Percentiles rank a stretch among this genome's conserved stretches.
phyloP scores from a whole-genome alignment of 495 filamentous ascomycete genomes.

The Delitschia confertaspora region DNA sequence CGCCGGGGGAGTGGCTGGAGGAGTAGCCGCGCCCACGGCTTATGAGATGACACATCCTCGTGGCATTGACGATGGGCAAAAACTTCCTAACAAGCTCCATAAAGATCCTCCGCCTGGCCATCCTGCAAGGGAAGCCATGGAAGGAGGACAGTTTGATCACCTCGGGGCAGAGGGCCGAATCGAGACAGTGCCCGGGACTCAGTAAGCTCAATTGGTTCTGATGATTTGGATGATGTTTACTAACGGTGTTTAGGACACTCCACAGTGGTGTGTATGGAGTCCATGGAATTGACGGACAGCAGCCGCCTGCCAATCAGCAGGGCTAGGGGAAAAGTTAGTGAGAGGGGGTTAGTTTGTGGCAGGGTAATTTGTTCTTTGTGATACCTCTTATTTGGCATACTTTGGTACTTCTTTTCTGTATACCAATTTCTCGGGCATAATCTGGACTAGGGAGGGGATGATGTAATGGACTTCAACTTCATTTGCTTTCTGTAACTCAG shows the following conservation, averaged over 20 bases:
- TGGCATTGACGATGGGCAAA: constrained; percentile 1
- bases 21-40: constrained; percentile 9
- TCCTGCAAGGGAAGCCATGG: constrained; percentile 15
- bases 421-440: too few species aligned
- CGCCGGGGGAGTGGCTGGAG: constrained; percentile 7
- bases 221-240: neutral
- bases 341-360: too few species aligned
- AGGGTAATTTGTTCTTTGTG: too few species aligned
- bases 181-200: constrained; percentile 8
- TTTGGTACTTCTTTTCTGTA: too few species aligned
- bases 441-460: too few species aligned
- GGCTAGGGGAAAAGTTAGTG: too few species aligned
- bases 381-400: too few species aligned
- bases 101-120: constrained; percentile 29
- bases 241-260: neutral
- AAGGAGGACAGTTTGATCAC: too few species aligned
- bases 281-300: constrained; percentile 8
- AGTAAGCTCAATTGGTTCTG: constrained; percentile 14
- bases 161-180: constrained; percentile 16
- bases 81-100: constrained; percentile 22
- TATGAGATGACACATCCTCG: constrained; percentile 7
- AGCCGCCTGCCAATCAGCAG: too few species aligned
- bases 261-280: constrained; percentile 18
- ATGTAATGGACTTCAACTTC: too few species aligned
- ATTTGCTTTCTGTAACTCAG: too few species aligned